A percentile compares a stretch with the other conserved stretches of the same genome.
Evolutionary conservation across 2,329 filamentous ascomycete species (phyloP).

Genomic region (Westerdykella aurantiaca): DNA sequence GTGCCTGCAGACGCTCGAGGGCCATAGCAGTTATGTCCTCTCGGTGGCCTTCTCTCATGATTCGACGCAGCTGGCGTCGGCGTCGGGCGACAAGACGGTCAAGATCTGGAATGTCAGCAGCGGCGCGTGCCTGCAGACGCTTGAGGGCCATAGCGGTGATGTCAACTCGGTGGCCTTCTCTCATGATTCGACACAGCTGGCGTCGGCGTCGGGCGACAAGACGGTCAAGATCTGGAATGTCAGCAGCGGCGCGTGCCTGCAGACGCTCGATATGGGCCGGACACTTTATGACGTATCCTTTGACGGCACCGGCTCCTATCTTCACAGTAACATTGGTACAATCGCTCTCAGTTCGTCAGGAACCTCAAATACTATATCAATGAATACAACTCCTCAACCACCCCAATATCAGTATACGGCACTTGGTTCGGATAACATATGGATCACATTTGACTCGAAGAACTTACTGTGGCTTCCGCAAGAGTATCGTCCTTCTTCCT

Average conservation of each 20-base stretch:
- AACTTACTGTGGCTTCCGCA: slow-evolving; percentile 11
- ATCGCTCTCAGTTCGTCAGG: slow-evolving; percentile 1
- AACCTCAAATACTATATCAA: not conserved
- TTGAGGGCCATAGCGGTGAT: slow-evolving; percentile 8
- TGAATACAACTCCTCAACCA: slow-evolving; percentile 2
- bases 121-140: slow-evolving; percentile 9
- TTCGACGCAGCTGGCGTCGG: slow-evolving; percentile 10
- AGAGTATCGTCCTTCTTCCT: slow-evolving; percentile 12
- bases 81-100: slow-evolving; percentile 8
- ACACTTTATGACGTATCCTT: slow-evolving; percentile 11
- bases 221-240: slow-evolving; percentile 9
- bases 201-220: too few species aligned
- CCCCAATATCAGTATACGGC: slow-evolving; percentile 2
- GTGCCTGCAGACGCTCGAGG: slow-evolving; percentile 20
- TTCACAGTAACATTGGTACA: slow-evolving; percentile 14
- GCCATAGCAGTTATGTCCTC: slow-evolving; percentile 9
- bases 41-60: slow-evolving; percentile 22
- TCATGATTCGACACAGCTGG: slow-evolving; percentile 1
- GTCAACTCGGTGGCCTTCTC: slow-evolving; percentile 16
- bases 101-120: slow-evolving; percentile 8
- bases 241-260: slow-evolving; percentile 8
- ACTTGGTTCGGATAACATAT: slow-evolving; percentile 7
- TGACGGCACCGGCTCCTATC: slow-evolving; percentile 11
- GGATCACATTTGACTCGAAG: slow-evolving; percentile 14
- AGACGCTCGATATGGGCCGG: slow-evolving; percentile 6